Evolutionary conservation across 108 stramenopile genomes (phyloP).

Genomic region (Nitzschia sp.): DNA sequence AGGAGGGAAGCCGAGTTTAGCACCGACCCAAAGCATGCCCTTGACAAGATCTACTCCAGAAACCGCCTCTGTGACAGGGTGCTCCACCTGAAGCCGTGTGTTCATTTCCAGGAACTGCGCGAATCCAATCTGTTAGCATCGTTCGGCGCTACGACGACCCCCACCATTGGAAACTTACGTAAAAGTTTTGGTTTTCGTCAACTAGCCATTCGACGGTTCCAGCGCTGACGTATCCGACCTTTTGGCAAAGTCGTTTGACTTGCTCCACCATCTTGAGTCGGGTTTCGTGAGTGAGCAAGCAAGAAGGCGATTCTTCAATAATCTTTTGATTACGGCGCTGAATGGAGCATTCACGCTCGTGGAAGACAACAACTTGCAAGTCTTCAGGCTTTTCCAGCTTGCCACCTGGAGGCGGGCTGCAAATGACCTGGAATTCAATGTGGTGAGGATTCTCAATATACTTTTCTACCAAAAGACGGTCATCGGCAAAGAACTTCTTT

Average conservation of each 20-base stretch:
- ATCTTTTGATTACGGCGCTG: slow-evolving; percentile 98
- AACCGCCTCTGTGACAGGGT: slow-evolving; percentile 94
- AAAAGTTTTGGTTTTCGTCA: slow-evolving; percentile 91
- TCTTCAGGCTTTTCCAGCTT: slow-evolving; percentile 36
- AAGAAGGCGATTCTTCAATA: slow-evolving; percentile 95
- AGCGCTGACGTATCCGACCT: slow-evolving; percentile 92
- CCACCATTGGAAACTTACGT: too few species aligned
- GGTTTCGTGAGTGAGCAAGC: slow-evolving; percentile 59
- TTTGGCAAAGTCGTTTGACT: slow-evolving; percentile 77
- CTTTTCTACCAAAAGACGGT: slow-evolving; percentile 84
- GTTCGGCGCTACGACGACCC: too few species aligned
- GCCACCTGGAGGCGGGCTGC: slow-evolving; percentile 31
- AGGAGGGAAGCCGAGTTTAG: slow-evolving; percentile 57
- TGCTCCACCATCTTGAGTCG: slow-evolving; percentile 70
- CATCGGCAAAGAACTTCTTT: slow-evolving; percentile 78
- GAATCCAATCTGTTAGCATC: too few species aligned
- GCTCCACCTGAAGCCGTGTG: slow-evolving; percentile 95
- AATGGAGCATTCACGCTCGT: slow-evolving; percentile 96
- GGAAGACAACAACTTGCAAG: slow-evolving; percentile 81
- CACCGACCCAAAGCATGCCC: slow-evolving; percentile 90
- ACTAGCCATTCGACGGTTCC: slow-evolving; percentile 97
- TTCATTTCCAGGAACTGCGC: slow-evolving; percentile 99
- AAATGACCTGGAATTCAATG: slow-evolving; percentile 95
- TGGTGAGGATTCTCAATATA: slow-evolving; percentile 89
- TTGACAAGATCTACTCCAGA: slow-evolving; percentile 85